Conservation (phyloP, 495 filamentous ascomycete genomes). For the Daldinia caldariorum region DNA sequence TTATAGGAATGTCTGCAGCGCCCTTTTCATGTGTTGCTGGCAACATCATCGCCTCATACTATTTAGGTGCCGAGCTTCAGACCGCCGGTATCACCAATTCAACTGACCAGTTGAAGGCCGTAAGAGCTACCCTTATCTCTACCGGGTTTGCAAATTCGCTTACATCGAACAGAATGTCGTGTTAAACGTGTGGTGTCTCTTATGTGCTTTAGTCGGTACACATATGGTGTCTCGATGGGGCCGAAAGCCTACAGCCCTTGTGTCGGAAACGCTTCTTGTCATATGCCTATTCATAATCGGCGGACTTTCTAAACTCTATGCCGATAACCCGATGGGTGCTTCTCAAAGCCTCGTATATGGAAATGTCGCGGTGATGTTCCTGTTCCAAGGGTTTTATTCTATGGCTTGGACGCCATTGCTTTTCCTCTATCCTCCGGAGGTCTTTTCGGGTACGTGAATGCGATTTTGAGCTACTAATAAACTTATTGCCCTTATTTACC, state of each 20-base stretch:
- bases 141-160: neutral
- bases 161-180: constrained; percentile 34
- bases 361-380: constrained; percentile 51
- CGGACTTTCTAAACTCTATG: constrained; percentile 60
- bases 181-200: constrained; percentile 56
- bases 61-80: constrained; percentile 56
- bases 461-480: neutral
- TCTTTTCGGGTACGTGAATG: constrained; percentile 38
- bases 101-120: constrained; percentile 56
- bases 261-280: constrained; percentile 51
- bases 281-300: constrained; percentile 62
- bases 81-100: constrained; percentile 59
- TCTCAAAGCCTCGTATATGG: constrained; percentile 54
- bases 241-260: constrained; percentile 55
- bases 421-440: constrained; percentile 58
- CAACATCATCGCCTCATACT: constrained; percentile 63
- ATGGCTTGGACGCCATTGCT: constrained; percentile 62
- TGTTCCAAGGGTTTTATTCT: constrained; percentile 63
- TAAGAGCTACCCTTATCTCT: constrained; percentile 44
- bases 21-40: constrained; percentile 62
- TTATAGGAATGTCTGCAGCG: constrained; percentile 56
- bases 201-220: constrained; percentile 51
- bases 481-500: neutral
- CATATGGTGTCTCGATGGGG: constrained; percentile 56
- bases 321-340: constrained; percentile 51